Evolutionary conservation across 2,329 filamentous ascomycete species (phyloP).

Genomic region (Leptographium wingfieldii): DNA sequence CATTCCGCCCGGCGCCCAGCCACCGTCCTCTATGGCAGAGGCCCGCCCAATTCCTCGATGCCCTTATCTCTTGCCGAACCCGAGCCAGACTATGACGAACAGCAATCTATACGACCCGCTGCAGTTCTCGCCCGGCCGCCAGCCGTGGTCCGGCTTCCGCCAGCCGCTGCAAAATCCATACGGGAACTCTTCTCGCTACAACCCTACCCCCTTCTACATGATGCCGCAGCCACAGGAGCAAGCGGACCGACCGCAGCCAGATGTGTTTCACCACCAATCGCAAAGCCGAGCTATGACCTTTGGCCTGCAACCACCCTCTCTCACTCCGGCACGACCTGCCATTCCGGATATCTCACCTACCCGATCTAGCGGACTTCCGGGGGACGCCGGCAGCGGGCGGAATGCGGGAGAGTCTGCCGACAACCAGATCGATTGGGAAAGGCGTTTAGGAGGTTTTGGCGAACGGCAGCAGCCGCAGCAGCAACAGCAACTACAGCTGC

Average conservation of each 20-base stretch:
- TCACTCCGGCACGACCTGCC: neutral
- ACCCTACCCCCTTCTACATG: neutral
- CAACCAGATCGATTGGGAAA: neutral
- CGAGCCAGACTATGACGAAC: neutral
- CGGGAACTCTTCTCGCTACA: neutral
- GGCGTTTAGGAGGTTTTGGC: neutral
- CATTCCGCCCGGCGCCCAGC: constrained; percentile 6
- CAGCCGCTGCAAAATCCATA: neutral
- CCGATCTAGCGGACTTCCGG: neutral
- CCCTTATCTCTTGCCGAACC: constrained; percentile 1
- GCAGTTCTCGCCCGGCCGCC: neutral
- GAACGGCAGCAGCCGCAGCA: neutral
- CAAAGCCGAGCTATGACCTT: neutral
- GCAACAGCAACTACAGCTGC: neutral
- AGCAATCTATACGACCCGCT: constrained; percentile 9
- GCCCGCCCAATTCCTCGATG: neutral
- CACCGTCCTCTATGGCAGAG: neutral
- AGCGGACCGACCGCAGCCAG: neutral
- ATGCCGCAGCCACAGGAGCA: neutral
- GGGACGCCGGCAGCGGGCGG: neutral
- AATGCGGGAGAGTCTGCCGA: neutral
- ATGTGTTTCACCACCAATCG: neutral
- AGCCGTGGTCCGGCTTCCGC: neutral
- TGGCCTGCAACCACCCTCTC: neutral
- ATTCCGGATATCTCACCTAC: neutral